A percentile compares a stretch with the other conserved stretches of the same genome.
These are phyloP conservation scores for Nakazawaea anatomiae DNA, from an alignment of 805 yeast species.

Conservation along the genomic window DNA sequence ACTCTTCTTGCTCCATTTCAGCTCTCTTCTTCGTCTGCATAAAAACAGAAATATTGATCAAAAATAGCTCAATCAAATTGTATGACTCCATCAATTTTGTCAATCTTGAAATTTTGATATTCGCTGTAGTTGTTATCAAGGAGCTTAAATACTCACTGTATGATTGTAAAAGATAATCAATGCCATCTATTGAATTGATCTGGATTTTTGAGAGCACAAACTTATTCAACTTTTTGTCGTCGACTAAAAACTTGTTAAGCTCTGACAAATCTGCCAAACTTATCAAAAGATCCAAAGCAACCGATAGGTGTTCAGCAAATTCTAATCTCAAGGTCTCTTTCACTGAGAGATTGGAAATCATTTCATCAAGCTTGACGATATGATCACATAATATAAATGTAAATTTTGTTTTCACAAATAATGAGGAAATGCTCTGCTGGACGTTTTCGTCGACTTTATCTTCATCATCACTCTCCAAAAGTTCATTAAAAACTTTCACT, in stretches of 20 bases:
- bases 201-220: background rate
- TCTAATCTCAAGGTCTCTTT: background rate
- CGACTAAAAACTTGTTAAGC: constrained; percentile 2
- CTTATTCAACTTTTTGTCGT: constrained; percentile 4
- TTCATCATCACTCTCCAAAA: constrained; percentile 1
- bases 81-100: background rate
- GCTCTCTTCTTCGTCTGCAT: background rate
- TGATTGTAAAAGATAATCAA: background rate
- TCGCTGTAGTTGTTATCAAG: background rate
- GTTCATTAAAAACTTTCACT: constrained; percentile 2
- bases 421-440: background rate
- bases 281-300: background rate
- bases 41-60: constrained; percentile 7
- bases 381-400: constrained; percentile 1
- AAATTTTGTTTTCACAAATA: constrained; percentile 4
- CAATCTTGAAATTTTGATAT: background rate
- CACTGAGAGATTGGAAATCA: background rate
- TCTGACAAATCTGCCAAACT: background rate
- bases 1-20: constrained; percentile 3
- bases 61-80: constrained; percentile 1
- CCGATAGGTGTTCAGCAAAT: background rate
- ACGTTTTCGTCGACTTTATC: background rate
- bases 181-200: background rate
- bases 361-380: background rate
- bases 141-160: constrained; percentile 3